phyloP scores from a whole-genome alignment of 2,329 filamentous ascomycete genomes.

The Verticillium dahliae region DNA sequence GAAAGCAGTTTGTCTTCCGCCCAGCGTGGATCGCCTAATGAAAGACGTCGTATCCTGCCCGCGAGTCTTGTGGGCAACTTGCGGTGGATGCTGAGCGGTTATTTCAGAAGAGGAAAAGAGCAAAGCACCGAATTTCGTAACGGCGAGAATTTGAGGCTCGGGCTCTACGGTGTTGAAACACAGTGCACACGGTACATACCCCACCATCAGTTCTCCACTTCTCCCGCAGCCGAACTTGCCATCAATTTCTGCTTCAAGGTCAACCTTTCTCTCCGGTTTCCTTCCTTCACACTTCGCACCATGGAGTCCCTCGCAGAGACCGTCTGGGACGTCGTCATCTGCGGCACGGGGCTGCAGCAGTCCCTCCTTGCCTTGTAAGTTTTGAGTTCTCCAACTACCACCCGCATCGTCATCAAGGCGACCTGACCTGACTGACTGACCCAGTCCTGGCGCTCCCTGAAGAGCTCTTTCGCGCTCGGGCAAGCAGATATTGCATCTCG shows the following conservation, averaged over 20 bases:
- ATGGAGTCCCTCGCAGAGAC: conserved; percentile 74
- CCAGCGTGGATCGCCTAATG: conserved; percentile 49
- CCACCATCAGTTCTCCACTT: conserved; percentile 13
- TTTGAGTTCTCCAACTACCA: conserved; percentile 17
- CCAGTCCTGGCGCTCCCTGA: conserved; percentile 39
- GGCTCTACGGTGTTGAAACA: conserved; percentile 3
- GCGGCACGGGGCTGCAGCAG: conserved; percentile 71
- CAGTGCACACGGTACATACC: conserved; percentile 9
- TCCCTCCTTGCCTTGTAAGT: conserved; percentile 73
- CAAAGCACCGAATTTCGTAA: conserved; percentile 13
- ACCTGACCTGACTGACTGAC: conserved; percentile 55
- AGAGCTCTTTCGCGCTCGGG: conserved; percentile 89
- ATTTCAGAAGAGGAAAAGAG: conserved; percentile 23
- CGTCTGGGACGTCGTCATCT: conserved; percentile 73
- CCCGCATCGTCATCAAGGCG: conserved; percentile 4
- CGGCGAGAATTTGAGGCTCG: conserved; percentile 6
- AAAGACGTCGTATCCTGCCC: conserved; percentile 35
- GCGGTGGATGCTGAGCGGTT: conserved; percentile 29
- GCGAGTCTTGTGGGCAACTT: conserved; percentile 12
- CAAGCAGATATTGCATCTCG: conserved; percentile 87
- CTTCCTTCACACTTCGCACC: conserved; percentile 2
- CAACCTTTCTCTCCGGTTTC: not conserved
- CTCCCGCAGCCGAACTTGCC: conserved; percentile 5
- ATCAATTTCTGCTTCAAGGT: not conserved
- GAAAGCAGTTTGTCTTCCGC: conserved; percentile 47